Evolutionary conservation across 371 early-diverging fungal species (phyloP).

Genomic region (Mucor sp.): DNA sequence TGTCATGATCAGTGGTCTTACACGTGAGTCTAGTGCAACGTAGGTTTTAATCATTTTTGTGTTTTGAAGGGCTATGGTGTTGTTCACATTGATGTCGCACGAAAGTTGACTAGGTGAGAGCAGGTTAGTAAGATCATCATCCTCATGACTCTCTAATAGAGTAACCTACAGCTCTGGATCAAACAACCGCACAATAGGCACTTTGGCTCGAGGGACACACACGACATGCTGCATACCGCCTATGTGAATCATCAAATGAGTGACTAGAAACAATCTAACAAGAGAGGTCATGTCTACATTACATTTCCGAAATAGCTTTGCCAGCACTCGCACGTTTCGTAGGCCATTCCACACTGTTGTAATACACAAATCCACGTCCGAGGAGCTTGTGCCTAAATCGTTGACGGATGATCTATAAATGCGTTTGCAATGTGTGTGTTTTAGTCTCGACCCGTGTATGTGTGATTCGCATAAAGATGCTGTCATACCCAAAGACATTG

Average conservation of each 20-base stretch:
- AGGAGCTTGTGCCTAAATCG: conserved; percentile 51
- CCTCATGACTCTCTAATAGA: too few relatives aligned
- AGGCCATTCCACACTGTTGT: conserved; percentile 55
- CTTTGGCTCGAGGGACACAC: conserved; percentile 63
- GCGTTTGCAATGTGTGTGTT: too few relatives aligned
- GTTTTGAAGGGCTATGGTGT: conserved; percentile 77
- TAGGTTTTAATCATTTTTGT: conserved; percentile 78
- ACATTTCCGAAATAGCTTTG: conserved; percentile 39
- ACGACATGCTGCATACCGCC: conserved; percentile 60
- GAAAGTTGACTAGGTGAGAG: conserved; percentile 46
- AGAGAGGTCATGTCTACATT: not conserved
- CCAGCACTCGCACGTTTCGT: conserved; percentile 48
- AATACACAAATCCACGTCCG: conserved; percentile 69
- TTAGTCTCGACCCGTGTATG: not conserved
- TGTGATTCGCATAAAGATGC: not conserved
- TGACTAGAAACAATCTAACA: conserved; percentile 1
- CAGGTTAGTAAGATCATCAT: not conserved
- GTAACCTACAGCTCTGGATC: conserved; percentile 58
- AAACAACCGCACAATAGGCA: conserved; percentile 66
- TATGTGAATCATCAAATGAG: conserved; percentile 16
- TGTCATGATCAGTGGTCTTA: conserved; percentile 71
- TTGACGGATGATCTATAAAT: conserved; percentile 67
- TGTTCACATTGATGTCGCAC: conserved; percentile 88
- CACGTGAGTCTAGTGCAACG: conserved; percentile 79
- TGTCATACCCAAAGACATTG: conserved; percentile 63